A percentile compares a stretch with the other conserved stretches of the same genome.
Conservation (phyloP, 164 flowering plant species). For the Kalanchoe fedtschenkoi region DNA sequence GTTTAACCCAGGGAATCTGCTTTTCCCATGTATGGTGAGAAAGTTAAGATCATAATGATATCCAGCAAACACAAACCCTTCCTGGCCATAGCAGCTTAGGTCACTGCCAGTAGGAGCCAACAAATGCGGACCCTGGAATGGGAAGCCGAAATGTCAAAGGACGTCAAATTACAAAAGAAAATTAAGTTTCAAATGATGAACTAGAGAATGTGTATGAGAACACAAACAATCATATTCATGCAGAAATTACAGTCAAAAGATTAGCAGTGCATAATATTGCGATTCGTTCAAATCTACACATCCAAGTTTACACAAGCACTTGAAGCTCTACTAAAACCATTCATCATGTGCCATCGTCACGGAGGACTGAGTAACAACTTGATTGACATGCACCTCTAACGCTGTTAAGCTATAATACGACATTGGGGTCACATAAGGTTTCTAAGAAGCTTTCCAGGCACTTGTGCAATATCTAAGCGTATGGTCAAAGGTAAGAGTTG, state of each 20-base stretch:
- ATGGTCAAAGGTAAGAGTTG: neutral
- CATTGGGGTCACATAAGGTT: neutral
- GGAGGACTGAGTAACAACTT: neutral
- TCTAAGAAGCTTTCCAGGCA: neutral
- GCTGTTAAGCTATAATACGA: neutral
- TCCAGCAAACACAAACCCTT: slow-evolving; percentile 87
- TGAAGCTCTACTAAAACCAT: neutral
- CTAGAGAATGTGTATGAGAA: neutral
- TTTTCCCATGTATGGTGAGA: slow-evolving; percentile 90
- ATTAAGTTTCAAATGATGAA: neutral
- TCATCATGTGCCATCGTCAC: neutral
- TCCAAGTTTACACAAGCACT: neutral
- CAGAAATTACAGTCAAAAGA: neutral
- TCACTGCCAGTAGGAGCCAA: slow-evolving; percentile 99
- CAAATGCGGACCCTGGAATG: slow-evolving; percentile 82
- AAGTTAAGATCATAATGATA: slow-evolving; percentile 97
- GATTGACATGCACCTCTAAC: neutral
- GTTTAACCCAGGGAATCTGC: slow-evolving; percentile 88
- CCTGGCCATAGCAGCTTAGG: slow-evolving; percentile 58
- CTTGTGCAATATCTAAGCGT: neutral
- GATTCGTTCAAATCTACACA: neutral
- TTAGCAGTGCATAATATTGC: neutral
- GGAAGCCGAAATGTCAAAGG: neutral
- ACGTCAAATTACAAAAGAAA: neutral
- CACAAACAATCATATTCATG: neutral